phyloP scores from a whole-genome alignment of 2,329 filamentous ascomycete species.

The Teratosphaeria destructans region DNA sequence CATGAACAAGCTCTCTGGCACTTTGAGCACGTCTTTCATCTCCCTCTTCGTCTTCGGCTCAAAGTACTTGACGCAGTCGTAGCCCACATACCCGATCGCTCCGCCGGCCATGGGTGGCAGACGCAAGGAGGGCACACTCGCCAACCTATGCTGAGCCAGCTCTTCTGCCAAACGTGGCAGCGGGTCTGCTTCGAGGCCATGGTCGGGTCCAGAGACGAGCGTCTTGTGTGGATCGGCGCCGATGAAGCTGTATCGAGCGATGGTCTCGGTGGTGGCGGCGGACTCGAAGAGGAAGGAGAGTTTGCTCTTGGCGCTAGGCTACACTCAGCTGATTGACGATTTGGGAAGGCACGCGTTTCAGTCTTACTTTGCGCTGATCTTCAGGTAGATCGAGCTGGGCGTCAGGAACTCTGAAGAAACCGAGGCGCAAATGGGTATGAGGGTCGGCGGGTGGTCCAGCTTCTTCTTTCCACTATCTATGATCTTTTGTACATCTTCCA shows the following conservation, averaged over 20 bases:
- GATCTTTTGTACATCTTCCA: slow-evolving; percentile 49
- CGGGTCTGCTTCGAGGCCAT: slow-evolving; percentile 76
- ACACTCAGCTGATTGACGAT: slow-evolving; percentile 3
- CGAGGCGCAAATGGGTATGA: slow-evolving; percentile 72
- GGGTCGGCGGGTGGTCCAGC: slow-evolving; percentile 55
- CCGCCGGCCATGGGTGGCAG: slow-evolving; percentile 83
- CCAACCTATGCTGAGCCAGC: slow-evolving; percentile 66
- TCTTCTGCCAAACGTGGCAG: slow-evolving; percentile 73
- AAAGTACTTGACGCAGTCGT: slow-evolving; percentile 95
- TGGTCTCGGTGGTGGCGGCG: slow-evolving; percentile 79
- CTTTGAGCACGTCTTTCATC: slow-evolving; percentile 75
- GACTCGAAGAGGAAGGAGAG: slow-evolving; percentile 94
- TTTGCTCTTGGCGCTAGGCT: slow-evolving; percentile 49
- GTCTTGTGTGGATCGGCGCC: slow-evolving; percentile 71
- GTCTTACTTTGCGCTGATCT: slow-evolving; percentile 64
- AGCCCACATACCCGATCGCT: slow-evolving; percentile 91
- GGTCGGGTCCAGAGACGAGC: slow-evolving; percentile 75
- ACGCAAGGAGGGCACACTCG: slow-evolving; percentile 68
- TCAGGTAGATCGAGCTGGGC: slow-evolving; percentile 89
- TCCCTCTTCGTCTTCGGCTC: slow-evolving; percentile 84
- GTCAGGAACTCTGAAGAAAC: slow-evolving; percentile 89
- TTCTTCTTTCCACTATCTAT: slow-evolving; percentile 41
- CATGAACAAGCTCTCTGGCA: slow-evolving; percentile 95
- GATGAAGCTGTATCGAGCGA: slow-evolving; percentile 92
- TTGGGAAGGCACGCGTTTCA: not conserved